Conservation (phyloP, 2,329 filamentous ascomycete species). For the Gliomastix tumulicola region DNA sequence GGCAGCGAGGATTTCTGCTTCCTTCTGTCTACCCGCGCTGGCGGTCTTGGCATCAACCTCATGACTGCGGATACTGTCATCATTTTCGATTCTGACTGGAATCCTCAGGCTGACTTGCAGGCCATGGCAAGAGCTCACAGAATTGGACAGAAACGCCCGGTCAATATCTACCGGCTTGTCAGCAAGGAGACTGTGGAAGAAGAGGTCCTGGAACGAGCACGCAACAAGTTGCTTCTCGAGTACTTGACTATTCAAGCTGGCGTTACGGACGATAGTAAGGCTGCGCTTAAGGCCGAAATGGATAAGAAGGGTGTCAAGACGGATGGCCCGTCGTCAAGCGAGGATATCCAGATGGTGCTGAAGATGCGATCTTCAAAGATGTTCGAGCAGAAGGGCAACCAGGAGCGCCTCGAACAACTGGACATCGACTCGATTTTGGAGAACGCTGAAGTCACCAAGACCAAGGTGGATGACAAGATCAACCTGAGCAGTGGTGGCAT, state of each 20-base stretch:
- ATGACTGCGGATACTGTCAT: conserved; percentile 99
- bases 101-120: conserved; percentile 94
- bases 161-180: conserved; percentile 92
- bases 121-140: conserved; percentile 98
- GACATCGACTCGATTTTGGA: conserved; percentile 97
- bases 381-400: conserved; percentile 96
- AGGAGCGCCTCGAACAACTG: conserved; percentile 91
- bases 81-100: conserved; percentile 98
- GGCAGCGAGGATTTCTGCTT: conserved; percentile 96
- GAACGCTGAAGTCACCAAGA: conserved; percentile 95
- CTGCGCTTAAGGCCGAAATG: conserved; percentile 66
- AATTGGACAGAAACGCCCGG: conserved; percentile 92
- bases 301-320: conserved; percentile 68
- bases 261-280: conserved; percentile 90
- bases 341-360: conserved; percentile 92
- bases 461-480: conserved; percentile 88
- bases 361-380: conserved; percentile 98
- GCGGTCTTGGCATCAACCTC: conserved; percentile 95
- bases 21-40: conserved; percentile 86
- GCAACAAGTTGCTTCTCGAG: conserved; percentile 95
- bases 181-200: conserved; percentile 98
- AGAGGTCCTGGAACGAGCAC: conserved; percentile 89
- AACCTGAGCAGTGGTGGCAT: conserved; percentile 81
- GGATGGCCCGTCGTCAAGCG: conserved; percentile 80
- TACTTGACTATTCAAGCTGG: conserved; percentile 96